Conservation (phyloP, 352 stramenopile species). For the Globisporangium camurandrum region DNA sequence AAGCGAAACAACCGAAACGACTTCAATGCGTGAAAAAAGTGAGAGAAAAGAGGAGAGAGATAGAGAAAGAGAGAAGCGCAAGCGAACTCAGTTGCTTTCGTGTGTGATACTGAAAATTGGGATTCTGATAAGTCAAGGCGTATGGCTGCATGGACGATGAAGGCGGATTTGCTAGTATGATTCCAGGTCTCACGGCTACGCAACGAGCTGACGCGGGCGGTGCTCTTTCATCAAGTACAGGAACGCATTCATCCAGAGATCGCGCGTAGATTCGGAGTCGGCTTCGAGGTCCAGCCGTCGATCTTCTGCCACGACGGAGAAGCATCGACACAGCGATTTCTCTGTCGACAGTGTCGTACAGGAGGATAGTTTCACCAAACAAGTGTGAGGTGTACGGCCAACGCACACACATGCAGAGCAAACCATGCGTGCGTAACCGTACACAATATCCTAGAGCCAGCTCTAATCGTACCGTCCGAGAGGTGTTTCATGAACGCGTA, state of each 20-base stretch:
- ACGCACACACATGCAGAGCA: not conserved
- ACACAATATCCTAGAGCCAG: not conserved
- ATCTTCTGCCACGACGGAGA: constrained; percentile 60
- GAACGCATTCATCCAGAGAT: constrained; percentile 54
- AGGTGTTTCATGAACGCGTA: constrained; percentile 79
- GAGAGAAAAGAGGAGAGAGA: not conserved
- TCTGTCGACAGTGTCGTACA: constrained; percentile 33
- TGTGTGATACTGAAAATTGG: no score
- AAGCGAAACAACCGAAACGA: not conserved
- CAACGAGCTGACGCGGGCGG: constrained; percentile 40
- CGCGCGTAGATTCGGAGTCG: constrained; percentile 53
- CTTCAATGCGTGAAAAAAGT: not conserved
- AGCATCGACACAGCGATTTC: constrained; percentile 54
- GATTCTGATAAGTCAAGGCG: no score
- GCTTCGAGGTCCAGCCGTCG: constrained; percentile 60
- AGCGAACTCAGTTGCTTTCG: no score
- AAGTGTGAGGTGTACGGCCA: not conserved
- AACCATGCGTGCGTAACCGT: not conserved
- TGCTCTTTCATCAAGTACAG: constrained; percentile 43
- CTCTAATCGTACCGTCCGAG: constrained; percentile 32
- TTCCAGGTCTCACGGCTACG: constrained; percentile 23
- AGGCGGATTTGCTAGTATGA: not conserved
- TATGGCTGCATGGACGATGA: no score
- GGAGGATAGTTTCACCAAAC: not conserved
- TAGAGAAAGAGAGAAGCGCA: no score